Percentiles rank a stretch among this genome's conserved stretches.
phyloP scores from a whole-genome alignment of 352 stramenopile genomes.

The Pilasporangium apinafurcum region DNA sequence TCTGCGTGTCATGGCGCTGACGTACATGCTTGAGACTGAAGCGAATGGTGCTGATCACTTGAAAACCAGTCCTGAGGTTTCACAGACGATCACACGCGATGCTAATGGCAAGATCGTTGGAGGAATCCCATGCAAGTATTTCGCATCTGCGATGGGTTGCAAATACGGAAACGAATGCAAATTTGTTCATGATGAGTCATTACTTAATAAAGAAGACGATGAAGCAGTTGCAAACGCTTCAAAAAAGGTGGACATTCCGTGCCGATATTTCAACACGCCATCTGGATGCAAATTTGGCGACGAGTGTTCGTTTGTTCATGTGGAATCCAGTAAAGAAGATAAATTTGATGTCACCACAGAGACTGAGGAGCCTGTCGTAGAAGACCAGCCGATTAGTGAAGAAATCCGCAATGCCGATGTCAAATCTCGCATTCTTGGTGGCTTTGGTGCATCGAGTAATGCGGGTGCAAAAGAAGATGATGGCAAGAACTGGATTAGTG shows the following conservation, averaged over 20 bases:
- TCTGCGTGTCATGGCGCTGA: constrained; percentile 83
- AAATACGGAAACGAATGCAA: constrained; percentile 77
- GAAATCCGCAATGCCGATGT: constrained; percentile 72
- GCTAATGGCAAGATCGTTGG: constrained; percentile 66
- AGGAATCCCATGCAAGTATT: constrained; percentile 70
- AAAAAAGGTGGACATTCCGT: constrained; percentile 70
- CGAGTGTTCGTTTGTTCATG: constrained; percentile 67
- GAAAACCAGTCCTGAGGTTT: constrained; percentile 57
- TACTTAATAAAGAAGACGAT: constrained; percentile 8
- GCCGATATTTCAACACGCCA: constrained; percentile 68
- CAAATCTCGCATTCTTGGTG: constrained; percentile 84
- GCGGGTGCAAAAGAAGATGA: constrained; percentile 72
- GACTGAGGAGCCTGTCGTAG: constrained; percentile 10
- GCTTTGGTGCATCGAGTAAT: constrained; percentile 74
- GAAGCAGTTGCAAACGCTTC: constrained; percentile 11
- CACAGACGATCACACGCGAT: constrained; percentile 56
- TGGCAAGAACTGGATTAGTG: constrained; percentile 85
- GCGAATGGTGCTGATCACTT: constrained; percentile 62
- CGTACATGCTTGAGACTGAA: constrained; percentile 82
- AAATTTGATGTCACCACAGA: too few species aligned
- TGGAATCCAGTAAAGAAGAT: constrained; percentile 27
- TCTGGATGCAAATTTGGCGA: constrained; percentile 71
- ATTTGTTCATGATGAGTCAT: constrained; percentile 66
- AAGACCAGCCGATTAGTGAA: constrained; percentile 26
- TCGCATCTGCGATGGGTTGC: constrained; percentile 66